phyloP scores from a whole-genome alignment of 805 yeast genomes.

The Clavispora santaluciae region DNA sequence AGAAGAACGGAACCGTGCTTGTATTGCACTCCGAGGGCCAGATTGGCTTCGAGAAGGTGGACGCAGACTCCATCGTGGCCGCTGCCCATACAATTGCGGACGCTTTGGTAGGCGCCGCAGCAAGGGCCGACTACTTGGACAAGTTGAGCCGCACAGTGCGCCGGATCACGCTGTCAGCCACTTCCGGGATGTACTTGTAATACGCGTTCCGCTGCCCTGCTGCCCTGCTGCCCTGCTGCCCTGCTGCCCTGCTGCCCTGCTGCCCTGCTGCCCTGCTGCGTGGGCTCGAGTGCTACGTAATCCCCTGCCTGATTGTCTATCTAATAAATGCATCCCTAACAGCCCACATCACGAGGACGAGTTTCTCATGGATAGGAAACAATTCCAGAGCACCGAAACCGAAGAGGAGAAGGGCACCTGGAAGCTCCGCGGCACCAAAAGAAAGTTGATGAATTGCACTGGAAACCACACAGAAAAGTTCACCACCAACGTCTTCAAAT shows the following conservation, averaged over 20 bases:
- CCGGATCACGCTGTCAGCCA: conserved; percentile 20
- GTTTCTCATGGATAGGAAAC: conserved; percentile 79
- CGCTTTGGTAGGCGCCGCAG: conserved; percentile 2
- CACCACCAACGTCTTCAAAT: conserved; percentile 59
- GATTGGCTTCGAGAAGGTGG: conserved; percentile 53
- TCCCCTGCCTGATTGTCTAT: no score
- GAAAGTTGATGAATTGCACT: conserved; percentile 71
- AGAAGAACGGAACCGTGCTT: conserved; percentile 14
- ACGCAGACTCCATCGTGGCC: conserved; percentile 39
- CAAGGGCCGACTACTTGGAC: conserved; percentile 6
- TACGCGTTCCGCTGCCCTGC: no score
- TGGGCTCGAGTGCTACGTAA: no score
- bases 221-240: no score
- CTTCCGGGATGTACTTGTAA: conserved; percentile 24
- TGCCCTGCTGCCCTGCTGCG: no score
- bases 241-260: no score
- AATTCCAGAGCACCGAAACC: conserved; percentile 90
- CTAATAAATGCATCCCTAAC: no score
- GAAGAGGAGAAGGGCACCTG: conserved; percentile 91
- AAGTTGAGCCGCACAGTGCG: conserved; percentile 19
- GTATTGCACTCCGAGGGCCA: conserved; percentile 58
- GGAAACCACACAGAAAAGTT: conserved; percentile 80
- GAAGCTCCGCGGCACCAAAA: conserved; percentile 60
- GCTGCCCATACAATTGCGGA: conserved; percentile 9
- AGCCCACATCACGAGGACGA: conserved; percentile 17